These are phyloP conservation scores for Ceratobasidium sp. DNA, from an alignment of 1,284 basidiomycete species.

Conservation along the genomic window DNA sequence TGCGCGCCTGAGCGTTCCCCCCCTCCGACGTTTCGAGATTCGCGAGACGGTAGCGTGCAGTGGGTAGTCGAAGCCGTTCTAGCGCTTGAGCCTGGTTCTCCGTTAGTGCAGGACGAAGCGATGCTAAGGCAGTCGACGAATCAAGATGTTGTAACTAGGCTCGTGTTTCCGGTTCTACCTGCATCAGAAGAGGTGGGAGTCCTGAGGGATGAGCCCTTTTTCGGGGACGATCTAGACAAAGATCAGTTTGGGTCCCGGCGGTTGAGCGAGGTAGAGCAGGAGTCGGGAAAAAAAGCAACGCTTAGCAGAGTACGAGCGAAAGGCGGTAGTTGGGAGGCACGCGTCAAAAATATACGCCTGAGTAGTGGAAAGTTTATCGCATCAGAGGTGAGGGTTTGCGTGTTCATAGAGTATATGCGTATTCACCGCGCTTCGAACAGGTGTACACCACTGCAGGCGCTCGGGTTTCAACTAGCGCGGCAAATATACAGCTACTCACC, in stretches of 20 bases:
- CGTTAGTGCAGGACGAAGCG: constrained; percentile 14
- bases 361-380: background rate
- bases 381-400: constrained; percentile 1
- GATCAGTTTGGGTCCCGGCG: background rate
- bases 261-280: constrained; percentile 14
- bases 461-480: constrained; percentile 6
- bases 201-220: constrained; percentile 38
- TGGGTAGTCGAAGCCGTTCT: constrained; percentile 35
- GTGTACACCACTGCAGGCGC: constrained; percentile 16
- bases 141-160: constrained; percentile 9
- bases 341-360: background rate
- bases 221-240: background rate
- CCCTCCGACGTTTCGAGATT: constrained; percentile 19
- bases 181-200: constrained; percentile 4
- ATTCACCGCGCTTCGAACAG: background rate
- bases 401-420: background rate
- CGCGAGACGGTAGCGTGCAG: constrained; percentile 23
- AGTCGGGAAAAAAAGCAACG: constrained; percentile 17
- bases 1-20: constrained; percentile 13
- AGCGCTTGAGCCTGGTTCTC: background rate
- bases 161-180: constrained; percentile 35
- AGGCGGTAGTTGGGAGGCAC: constrained; percentile 24
- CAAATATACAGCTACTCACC: constrained; percentile 1
- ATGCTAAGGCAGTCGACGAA: constrained; percentile 19
- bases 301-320: background rate